phyloP scores from a whole-genome alignment of 805 yeast genomes.

The Pichia nanzhaoensis region DNA sequence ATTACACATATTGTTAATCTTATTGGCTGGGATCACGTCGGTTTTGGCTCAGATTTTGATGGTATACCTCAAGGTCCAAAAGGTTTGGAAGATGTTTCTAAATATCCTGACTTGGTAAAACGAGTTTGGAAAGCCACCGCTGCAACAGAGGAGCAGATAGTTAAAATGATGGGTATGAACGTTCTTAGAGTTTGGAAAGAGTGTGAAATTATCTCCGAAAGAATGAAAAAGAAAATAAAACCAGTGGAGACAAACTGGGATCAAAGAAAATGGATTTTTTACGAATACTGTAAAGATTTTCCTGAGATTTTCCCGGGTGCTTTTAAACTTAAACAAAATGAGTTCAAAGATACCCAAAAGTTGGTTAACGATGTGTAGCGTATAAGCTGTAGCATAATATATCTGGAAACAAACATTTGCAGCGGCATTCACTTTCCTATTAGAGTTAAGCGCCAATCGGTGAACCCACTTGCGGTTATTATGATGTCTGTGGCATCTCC shows the following conservation, averaged over 20 bases:
- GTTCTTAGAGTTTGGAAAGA: slow-evolving; percentile 42
- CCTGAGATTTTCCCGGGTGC: slow-evolving; percentile 34
- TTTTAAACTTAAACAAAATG: slow-evolving; percentile 11
- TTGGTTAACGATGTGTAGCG: background rate
- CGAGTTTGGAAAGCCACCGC: slow-evolving; percentile 25
- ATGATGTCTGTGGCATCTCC: no score
- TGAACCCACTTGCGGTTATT: no score
- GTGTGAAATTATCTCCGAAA: slow-evolving; percentile 29
- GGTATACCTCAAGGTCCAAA: slow-evolving; percentile 40
- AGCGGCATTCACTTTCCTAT: no score
- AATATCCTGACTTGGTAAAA: slow-evolving; percentile 43
- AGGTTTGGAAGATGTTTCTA: slow-evolving; percentile 50
- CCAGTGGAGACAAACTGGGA: slow-evolving; percentile 37
- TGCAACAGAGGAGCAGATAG: slow-evolving; percentile 40
- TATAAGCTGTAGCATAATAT: no score
- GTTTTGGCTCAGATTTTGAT: slow-evolving; percentile 49
- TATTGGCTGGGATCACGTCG: slow-evolving; percentile 49
- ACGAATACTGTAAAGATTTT: slow-evolving; percentile 26
- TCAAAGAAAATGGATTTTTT: slow-evolving; percentile 37
- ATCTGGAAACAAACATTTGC: no score
- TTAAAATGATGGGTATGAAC: slow-evolving; percentile 40
- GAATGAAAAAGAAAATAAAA: slow-evolving; percentile 16
- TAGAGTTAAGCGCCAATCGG: no score
- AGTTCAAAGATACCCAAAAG: slow-evolving; percentile 12
- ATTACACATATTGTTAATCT: slow-evolving; percentile 36